These are phyloP conservation scores for Paraglomus occultum DNA, from an alignment of 192 early-diverging fungal genomes.

Conservation along the genomic window DNA sequence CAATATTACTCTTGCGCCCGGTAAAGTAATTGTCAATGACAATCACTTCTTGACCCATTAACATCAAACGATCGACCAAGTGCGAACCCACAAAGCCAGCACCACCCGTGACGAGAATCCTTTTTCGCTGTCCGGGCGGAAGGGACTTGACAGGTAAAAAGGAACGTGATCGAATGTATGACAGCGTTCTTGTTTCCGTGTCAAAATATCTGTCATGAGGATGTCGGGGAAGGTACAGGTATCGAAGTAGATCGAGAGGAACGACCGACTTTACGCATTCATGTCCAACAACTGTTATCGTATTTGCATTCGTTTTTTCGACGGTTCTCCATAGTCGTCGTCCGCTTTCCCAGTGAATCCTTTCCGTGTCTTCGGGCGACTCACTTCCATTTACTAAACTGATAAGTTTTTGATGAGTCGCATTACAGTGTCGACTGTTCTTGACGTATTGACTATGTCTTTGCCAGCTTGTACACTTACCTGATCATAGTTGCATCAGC, in stretches of 20 bases:
- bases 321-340: background rate
- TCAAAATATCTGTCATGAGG: slow-evolving; percentile 30
- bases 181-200: slow-evolving; percentile 37
- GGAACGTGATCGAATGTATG: slow-evolving; percentile 39
- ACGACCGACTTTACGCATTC: slow-evolving; percentile 36
- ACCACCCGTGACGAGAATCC: slow-evolving; percentile 81
- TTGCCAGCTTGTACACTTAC: too few species aligned
- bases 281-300: slow-evolving; percentile 37
- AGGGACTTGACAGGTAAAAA: slow-evolving; percentile 64
- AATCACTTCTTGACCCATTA: slow-evolving; percentile 80
- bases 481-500: too few species aligned
- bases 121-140: slow-evolving; percentile 51
- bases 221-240: slow-evolving; percentile 40
- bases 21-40: slow-evolving; percentile 84
- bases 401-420: too few species aligned
- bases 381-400: too few species aligned
- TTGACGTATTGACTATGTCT: too few species aligned
- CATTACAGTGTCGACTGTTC: too few species aligned
- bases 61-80: slow-evolving; percentile 76
- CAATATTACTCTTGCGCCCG: slow-evolving; percentile 69
- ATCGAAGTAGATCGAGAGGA: slow-evolving; percentile 32
- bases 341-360: slow-evolving; percentile 2
- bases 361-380: too few species aligned
- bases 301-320: background rate
- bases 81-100: slow-evolving; percentile 89